Evolutionary conservation across 371 early-diverging fungal species (phyloP).

Genomic region (Polyrhizophydium stewartii): DNA sequence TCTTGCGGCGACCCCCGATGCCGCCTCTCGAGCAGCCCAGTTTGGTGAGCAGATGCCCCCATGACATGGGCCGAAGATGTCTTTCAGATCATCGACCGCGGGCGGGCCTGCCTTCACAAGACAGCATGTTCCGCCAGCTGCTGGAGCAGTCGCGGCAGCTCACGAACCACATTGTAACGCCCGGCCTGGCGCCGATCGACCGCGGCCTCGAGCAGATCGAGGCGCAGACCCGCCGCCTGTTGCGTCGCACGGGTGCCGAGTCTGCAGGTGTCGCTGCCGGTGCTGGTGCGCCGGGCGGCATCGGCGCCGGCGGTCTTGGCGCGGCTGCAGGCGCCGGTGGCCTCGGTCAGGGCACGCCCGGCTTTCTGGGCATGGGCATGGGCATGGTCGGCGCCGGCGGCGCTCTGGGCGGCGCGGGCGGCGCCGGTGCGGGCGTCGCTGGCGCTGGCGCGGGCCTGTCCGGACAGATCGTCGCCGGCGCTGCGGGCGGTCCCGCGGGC

Average conservation of each 20-base stretch:
- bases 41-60: too few relatives aligned
- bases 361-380: background rate
- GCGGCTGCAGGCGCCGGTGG: too few relatives aligned
- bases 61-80: too few relatives aligned
- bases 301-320: too few relatives aligned
- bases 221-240: constrained; percentile 64
- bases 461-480: background rate
- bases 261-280: constrained; percentile 7
- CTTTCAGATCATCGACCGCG: background rate
- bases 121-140: constrained; percentile 24
- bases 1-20: too few relatives aligned
- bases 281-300: too few relatives aligned
- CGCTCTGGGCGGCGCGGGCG: background rate
- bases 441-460: background rate
- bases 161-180: constrained; percentile 56
- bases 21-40: too few relatives aligned
- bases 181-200: constrained; percentile 58
- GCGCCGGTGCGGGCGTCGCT: background rate
- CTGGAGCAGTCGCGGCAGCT: constrained; percentile 66
- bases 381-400: background rate
- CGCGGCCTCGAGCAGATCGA: constrained; percentile 76
- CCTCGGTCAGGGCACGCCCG: background rate
- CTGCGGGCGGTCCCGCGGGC: background rate
- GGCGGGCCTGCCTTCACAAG: background rate
- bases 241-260: constrained; percentile 13